Evolutionary conservation across 2,329 filamentous ascomycete species (phyloP), one percentile per base, ranked within the genome.

Genomic region (Rhinocladiella similis): DNA sequence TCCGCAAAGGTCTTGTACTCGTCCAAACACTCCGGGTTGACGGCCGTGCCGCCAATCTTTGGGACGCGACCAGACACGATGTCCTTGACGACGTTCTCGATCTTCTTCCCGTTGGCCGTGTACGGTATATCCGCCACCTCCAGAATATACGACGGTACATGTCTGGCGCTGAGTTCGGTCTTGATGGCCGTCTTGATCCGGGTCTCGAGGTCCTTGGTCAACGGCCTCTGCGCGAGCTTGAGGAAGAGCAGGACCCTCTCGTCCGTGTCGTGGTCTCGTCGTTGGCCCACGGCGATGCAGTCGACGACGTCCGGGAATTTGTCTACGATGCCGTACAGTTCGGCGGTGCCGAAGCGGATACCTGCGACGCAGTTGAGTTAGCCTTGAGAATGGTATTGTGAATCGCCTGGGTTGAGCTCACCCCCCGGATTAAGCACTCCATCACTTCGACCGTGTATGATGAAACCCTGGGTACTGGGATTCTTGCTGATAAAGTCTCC

Each of bases 41-140:
- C 90, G 18, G 97, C 91, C 67, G 90, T 94, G 0, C 91, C 91
- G 43, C 90, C 91, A 0, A 90, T 93, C 77, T 91, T 91, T 61
- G 96, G 84, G 9, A 33, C 20, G 73, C 91, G 77, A 0, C 91
- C 92, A 22, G 90, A 96, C 1, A 97, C 76, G 39, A 97, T 96
- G 73, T 96, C 92, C 78, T 97, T 97, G 5, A 97, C 92, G 0
- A 91, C 90, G 47, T 94, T 91, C 72, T 97, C 93, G 59, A 97
- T 90, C 86, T 97, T 97, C 78, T 97, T 97, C 51, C 92, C 92
- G 68, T 97, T 97, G 1, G 86, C 86, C n/a, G 93, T 97, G 63
- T 91, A 86, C 0, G 93, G 93, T 16, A 97, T 93, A 35, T 92
- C 91, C 0, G 86, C 84, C 60, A 89, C 91, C 69, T 88, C 85